phyloP scores from a whole-genome alignment of 345 rosid species.

The Dipteronia sinensis region DNA sequence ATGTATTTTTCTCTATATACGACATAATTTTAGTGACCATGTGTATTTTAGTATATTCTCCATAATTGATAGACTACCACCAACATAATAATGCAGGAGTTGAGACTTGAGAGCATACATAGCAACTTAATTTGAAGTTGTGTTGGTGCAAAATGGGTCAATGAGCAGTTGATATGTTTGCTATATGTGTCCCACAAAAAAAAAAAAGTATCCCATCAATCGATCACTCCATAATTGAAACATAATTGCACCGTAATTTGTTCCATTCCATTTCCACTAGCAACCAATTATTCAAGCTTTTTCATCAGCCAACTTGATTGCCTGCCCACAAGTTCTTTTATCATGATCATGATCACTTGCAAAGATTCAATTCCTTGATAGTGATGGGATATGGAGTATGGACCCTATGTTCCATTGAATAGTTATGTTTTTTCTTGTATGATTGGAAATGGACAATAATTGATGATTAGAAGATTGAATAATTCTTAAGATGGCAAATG shows the following conservation, averaged over 20 bases:
- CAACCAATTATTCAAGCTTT: neutral
- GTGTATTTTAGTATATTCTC: too few relatives aligned
- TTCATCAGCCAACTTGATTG: neutral
- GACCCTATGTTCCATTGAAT: constrained; percentile 8
- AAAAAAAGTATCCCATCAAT: too few relatives aligned
- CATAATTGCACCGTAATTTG: too few relatives aligned
- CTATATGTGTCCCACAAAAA: too few relatives aligned
- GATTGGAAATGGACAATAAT: constrained; percentile 14
- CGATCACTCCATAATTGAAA: too few relatives aligned
- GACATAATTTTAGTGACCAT: neutral
- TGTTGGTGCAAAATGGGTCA: too few relatives aligned
- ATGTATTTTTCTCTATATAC: neutral
- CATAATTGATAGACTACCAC: too few relatives aligned
- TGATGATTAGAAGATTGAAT: neutral
- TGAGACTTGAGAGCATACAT: too few relatives aligned
- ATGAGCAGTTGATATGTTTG: too few relatives aligned
- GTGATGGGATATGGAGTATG: constrained; percentile 19
- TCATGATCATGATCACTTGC: neutral
- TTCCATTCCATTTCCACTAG: too few relatives aligned
- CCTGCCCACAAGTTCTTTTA: neutral
- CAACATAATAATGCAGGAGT: too few relatives aligned
- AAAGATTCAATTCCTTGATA: neutral
- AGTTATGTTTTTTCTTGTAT: neutral
- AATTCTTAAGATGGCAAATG: neutral
- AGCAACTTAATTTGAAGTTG: too few relatives aligned